Conservation (phyloP, 768 basidiomycete genomes). For the Rubroboletus satanas region DNA sequence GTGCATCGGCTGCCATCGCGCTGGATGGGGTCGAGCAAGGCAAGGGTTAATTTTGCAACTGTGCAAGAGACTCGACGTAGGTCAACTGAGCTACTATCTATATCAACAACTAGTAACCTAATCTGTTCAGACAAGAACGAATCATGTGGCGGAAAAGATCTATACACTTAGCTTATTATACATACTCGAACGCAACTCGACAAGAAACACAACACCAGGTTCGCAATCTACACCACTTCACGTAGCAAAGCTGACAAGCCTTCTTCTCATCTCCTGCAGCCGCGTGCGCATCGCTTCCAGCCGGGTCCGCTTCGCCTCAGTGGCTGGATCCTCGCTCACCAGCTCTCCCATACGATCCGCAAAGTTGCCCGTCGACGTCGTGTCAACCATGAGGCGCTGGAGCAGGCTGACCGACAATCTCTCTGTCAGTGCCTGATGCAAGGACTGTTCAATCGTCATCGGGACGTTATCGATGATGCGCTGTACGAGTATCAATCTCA, state of each 20-base stretch:
- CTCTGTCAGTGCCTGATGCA: constrained; percentile 39
- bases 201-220: not conserved
- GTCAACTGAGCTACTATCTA: not conserved
- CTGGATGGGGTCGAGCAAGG: not conserved
- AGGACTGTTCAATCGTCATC: constrained; percentile 42
- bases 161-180: not conserved
- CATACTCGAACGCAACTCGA: not conserved
- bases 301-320: constrained; percentile 34
- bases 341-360: constrained; percentile 36
- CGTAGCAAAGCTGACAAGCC: constrained; percentile 29
- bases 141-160: not conserved
- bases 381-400: constrained; percentile 27
- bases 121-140: not conserved
- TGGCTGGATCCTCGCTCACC: constrained; percentile 44
- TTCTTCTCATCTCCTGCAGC: constrained; percentile 39
- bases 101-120: not conserved
- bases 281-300: constrained; percentile 33
- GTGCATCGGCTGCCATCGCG: constrained; percentile 29
- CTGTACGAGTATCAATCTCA: constrained; percentile 27
- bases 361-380: constrained; percentile 8
- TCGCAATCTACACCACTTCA: constrained; percentile 4
- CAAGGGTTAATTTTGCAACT: not conserved
- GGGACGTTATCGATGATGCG: constrained; percentile 55
- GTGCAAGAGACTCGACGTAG: not conserved
- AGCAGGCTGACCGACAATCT: constrained; percentile 37